A percentile compares a stretch with the other conserved stretches of the same genome.
Conservation (phyloP, 1,284 basidiomycete genomes). For the Mrakiaceae sp. region DNA sequence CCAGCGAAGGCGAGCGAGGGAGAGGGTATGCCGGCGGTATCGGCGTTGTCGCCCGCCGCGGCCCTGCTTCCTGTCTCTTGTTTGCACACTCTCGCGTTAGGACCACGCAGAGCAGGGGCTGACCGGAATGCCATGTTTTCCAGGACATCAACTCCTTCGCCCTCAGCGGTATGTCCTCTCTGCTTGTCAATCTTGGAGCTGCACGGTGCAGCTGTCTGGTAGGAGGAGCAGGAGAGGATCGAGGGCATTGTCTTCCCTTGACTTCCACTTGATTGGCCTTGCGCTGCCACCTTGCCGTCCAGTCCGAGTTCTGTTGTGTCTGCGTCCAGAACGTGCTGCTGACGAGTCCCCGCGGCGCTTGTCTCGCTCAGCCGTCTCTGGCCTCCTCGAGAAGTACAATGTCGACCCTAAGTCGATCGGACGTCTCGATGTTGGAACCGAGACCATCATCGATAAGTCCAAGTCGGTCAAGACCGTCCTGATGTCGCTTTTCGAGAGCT, state of each 20-base stretch:
- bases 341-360: neutral
- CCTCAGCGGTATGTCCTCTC: constrained; percentile 59
- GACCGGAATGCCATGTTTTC: constrained; percentile 38
- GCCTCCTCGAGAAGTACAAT: constrained; percentile 86
- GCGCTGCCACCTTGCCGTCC: neutral
- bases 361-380: constrained; percentile 52
- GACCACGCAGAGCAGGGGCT: neutral
- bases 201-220: neutral
- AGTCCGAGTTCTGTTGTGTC: too few species aligned
- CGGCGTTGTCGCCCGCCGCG: too few species aligned
- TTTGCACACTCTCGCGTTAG: too few species aligned
- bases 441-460: constrained; percentile 99
- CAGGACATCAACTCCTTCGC: constrained; percentile 95
- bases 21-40: neutral
- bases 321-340: neutral
- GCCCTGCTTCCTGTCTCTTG: too few species aligned
- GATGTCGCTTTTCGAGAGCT: constrained; percentile 90
- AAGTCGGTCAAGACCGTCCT: constrained; percentile 98
- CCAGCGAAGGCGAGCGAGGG: neutral
- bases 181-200: neutral
- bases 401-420: constrained; percentile 94
- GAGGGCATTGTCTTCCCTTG: neutral
- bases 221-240: neutral
- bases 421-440: constrained; percentile 94
- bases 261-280: neutral